Percentiles rank a stretch among this genome's conserved stretches.
Evolutionary conservation across 2,329 filamentous ascomycete species (phyloP).

Genomic region (Colletotrichum sp.): DNA sequence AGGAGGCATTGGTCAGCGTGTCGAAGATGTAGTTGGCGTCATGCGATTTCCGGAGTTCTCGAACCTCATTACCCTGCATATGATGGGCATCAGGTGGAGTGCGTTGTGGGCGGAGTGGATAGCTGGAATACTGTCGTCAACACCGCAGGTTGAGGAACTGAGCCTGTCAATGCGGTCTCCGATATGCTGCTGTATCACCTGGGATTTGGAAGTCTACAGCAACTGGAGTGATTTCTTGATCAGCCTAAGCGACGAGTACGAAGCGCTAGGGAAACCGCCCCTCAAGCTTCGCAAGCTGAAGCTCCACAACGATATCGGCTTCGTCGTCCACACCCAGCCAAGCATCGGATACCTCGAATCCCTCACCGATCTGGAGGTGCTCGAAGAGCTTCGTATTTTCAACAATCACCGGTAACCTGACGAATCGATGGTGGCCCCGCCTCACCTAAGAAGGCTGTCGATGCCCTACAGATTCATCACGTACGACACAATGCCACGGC

Average conservation of each 20-base stretch:
- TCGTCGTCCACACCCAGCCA: fast-evolving
- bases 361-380: not conserved
- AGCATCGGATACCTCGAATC: not conserved
- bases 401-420: no score
- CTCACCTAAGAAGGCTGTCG: no score
- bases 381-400: not conserved
- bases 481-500: not conserved
- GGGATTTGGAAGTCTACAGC: no score
- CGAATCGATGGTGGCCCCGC: fast-evolving
- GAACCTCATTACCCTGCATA: not conserved
- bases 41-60: not conserved
- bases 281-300: not conserved
- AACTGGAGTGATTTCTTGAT: not conserved
- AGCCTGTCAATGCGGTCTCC: not conserved
- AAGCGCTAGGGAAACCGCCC: not conserved
- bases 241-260: not conserved
- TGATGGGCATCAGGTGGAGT: not conserved
- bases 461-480: not conserved
- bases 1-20: no score
- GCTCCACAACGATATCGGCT: fast-evolving
- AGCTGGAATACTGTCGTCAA: not conserved
- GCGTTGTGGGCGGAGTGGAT: not conserved
- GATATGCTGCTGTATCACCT: no score
- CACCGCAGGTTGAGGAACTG: not conserved
- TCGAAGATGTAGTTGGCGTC: not conserved